These are phyloP conservation scores for Candida smagusa DNA, from an alignment of 1,139 yeast species.

Conservation along the genomic window DNA sequence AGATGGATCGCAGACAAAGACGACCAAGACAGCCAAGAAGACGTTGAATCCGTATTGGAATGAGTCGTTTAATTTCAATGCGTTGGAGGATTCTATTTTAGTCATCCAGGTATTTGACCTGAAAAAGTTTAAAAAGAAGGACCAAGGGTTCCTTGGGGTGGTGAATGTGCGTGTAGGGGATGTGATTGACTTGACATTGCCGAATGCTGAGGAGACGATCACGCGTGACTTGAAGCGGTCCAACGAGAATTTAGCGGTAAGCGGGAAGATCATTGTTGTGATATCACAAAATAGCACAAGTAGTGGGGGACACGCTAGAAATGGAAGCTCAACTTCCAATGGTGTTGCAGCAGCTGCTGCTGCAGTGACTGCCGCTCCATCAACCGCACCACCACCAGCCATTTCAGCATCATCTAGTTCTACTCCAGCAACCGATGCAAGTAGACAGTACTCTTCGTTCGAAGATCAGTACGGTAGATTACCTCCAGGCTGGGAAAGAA, in stretches of 20 bases:
- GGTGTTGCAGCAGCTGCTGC: conserved; percentile 12
- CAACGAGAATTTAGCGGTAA: conserved; percentile 85
- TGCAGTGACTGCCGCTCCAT: conserved; percentile 9
- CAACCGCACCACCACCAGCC: conserved; percentile 11
- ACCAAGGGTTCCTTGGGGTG: conserved; percentile 97
- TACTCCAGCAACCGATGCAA: conserved; percentile 13
- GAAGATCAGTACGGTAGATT: conserved; percentile 95
- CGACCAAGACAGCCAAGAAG: conserved; percentile 90
- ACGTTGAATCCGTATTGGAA: conserved; percentile 98
- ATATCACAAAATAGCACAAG: conserved; percentile 42
- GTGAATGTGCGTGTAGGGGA: conserved; percentile 90
- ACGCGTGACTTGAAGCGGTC: conserved; percentile 91
- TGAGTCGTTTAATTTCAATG: conserved; percentile 76
- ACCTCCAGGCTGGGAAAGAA: conserved; percentile 99
- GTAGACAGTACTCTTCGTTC: conserved; percentile 80
- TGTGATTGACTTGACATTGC: conserved; percentile 68
- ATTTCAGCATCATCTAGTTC: conserved; percentile 12
- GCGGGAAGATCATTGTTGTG: conserved; percentile 85
- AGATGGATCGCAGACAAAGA: conserved; percentile 94
- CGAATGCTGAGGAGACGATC: conserved; percentile 73
- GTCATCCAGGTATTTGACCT: conserved; percentile 96
- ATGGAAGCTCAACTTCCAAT: conserved; percentile 2
- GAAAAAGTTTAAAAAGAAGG: conserved; percentile 95
- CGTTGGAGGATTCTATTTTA: conserved; percentile 78
- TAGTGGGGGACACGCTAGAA: conserved; percentile 1